phyloP scores from a whole-genome alignment of 2,329 filamentous ascomycete genomes.

The Epichloe bromicola region DNA sequence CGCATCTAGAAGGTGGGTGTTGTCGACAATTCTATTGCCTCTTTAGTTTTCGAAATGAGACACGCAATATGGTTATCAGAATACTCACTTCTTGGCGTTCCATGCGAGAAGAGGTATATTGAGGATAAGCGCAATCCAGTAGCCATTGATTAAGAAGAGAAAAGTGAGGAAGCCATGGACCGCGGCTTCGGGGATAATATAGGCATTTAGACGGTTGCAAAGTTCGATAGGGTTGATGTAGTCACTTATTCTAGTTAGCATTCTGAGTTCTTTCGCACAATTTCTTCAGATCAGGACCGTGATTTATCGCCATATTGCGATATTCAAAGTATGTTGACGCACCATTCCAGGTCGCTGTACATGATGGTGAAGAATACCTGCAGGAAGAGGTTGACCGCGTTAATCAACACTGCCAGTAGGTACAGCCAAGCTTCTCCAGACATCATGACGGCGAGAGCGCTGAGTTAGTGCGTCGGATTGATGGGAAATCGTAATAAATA shows the following conservation, averaged over 20 bases:
- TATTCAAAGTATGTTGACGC: constrained; percentile 25
- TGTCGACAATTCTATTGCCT: constrained; percentile 70
- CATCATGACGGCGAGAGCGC: constrained; percentile 40
- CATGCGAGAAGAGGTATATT: constrained; percentile 86
- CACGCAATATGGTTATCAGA: background rate
- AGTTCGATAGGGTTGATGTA: constrained; percentile 99
- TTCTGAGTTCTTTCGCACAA: background rate
- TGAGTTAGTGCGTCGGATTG: background rate
- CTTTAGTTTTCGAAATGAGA: background rate
- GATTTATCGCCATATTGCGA: background rate
- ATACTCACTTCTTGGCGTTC: constrained; percentile 91
- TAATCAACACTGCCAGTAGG: constrained; percentile 94
- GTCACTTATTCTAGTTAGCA: constrained; percentile 48
- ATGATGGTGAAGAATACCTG: constrained; percentile 99
- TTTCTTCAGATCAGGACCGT: background rate
- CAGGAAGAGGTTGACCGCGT: constrained; percentile 98
- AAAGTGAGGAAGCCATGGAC: constrained; percentile 94
- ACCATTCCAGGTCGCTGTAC: constrained; percentile 99
- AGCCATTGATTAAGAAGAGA: constrained; percentile 95
- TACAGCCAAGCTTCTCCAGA: constrained; percentile 98
- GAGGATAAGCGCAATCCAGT: constrained; percentile 86
- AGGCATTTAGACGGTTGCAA: constrained; percentile 99
- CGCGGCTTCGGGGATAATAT: constrained; percentile 96
- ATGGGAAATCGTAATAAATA: background rate
- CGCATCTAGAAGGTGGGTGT: constrained; percentile 90